phyloP scores from a whole-genome alignment of 805 yeast genomes.

The Wickerhamomyces strasburgensis region DNA sequence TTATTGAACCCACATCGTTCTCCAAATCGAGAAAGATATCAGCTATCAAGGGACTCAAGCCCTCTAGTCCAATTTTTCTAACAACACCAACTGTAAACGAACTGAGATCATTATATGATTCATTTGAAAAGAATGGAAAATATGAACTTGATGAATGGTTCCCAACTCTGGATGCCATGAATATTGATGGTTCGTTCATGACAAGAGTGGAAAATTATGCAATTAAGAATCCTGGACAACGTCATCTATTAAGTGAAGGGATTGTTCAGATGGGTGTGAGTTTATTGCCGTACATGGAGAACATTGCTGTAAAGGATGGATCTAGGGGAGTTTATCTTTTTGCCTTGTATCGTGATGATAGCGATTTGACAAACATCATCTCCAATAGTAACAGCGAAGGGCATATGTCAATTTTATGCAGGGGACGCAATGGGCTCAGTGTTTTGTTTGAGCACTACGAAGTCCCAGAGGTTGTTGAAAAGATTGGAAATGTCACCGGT shows the following conservation, averaged over 20 bases:
- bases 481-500: conserved; percentile 69
- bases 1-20: conserved; percentile 76
- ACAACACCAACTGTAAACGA: conserved; percentile 68
- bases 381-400: conserved; percentile 5
- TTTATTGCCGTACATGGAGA: conserved; percentile 69
- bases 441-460: conserved; percentile 61
- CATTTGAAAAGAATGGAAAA: conserved; percentile 38
- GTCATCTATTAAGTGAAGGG: conserved; percentile 35
- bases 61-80: conserved; percentile 9
- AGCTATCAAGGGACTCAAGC: conserved; percentile 1
- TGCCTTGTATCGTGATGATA: conserved; percentile 29
- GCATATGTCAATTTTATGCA: conserved; percentile 14
- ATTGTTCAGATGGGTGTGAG: conserved; percentile 63
- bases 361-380: no score
- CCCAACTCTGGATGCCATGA: conserved; percentile 58
- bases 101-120: conserved; percentile 46
- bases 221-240: conserved; percentile 18
- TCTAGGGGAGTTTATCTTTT: conserved; percentile 50
- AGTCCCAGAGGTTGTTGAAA: conserved; percentile 31
- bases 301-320: conserved; percentile 64
- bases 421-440: conserved; percentile 34
- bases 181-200: conserved; percentile 42
- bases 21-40: conserved; percentile 46
- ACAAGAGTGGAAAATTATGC: conserved; percentile 37
- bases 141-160: conserved; percentile 68